Percentiles rank a stretch among this genome's conserved stretches.
Conservation (phyloP, 176 grass and related monocot species). For the Eragrostis curvula region DNA sequence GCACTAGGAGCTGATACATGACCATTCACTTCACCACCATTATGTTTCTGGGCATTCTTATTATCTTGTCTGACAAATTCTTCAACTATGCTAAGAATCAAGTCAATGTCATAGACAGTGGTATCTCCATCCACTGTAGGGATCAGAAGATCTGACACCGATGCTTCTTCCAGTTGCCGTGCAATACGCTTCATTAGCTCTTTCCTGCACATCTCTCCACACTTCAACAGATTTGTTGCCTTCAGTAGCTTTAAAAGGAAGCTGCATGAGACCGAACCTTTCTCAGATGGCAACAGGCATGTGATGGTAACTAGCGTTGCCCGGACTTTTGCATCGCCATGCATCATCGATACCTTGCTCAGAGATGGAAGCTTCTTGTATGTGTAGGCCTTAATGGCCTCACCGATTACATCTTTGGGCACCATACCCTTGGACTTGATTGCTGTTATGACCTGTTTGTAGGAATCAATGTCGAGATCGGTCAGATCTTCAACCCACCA, state of each 20-base stretch:
- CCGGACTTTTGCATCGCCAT: conserved; percentile 75
- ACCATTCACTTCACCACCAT: conserved; percentile 49
- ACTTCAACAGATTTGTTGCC: conserved; percentile 71
- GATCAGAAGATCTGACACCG: conserved; percentile 83
- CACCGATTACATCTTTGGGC: conserved; percentile 70
- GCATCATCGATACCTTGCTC: conserved; percentile 74
- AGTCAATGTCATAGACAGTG: conserved; percentile 82
- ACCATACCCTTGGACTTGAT: conserved; percentile 76
- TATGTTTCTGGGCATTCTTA: conserved; percentile 52
- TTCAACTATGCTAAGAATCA: conserved; percentile 86
- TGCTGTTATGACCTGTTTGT: conserved; percentile 71
- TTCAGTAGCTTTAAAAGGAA: conserved; percentile 92
- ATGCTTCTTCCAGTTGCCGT: conserved; percentile 80
- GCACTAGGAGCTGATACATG: conserved; percentile 55
- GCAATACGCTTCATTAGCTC: conserved; percentile 92
- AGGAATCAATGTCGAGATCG: conserved; percentile 79
- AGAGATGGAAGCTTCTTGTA: conserved; percentile 81
- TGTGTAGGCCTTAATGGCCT: conserved; percentile 87
- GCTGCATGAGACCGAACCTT: conserved; percentile 89
- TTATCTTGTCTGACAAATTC: conserved; percentile 78
- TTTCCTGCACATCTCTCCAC: conserved; percentile 72
- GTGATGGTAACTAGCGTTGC: conserved; percentile 86
- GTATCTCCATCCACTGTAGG: conserved; percentile 68
- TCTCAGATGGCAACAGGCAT: conserved; percentile 78
- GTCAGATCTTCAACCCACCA: conserved; percentile 97